These are phyloP conservation scores for Favolaschia claudopus DNA, from an alignment of 768 basidiomycete genomes.

Conservation along the genomic window DNA sequence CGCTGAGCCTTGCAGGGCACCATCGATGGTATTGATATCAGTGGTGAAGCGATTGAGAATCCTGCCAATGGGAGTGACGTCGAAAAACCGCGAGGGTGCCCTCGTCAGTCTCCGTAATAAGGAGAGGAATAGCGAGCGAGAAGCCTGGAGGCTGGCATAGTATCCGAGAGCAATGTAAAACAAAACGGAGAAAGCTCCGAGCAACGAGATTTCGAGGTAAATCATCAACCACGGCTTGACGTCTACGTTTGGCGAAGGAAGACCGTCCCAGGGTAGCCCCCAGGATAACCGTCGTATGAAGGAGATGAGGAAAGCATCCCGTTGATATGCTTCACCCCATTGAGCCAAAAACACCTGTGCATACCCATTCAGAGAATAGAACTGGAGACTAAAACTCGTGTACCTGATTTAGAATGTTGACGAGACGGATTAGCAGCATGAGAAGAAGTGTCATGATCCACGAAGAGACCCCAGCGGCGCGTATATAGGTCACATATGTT, in stretches of 20 bases:
- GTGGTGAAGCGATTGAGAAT: conserved; percentile 83
- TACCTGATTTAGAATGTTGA: conserved; percentile 68
- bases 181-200: conserved; percentile 61
- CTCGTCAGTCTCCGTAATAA: conserved; percentile 63
- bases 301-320: conserved; percentile 30
- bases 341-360: conserved; percentile 70
- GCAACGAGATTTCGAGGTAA: conserved; percentile 68
- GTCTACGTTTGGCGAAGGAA: conserved; percentile 66
- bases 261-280: conserved; percentile 50
- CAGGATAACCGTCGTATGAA: conserved; percentile 24
- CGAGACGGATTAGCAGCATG: conserved; percentile 60
- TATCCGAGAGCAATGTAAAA: conserved; percentile 69
- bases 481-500: conserved; percentile 71
- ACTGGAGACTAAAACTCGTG: conserved; percentile 4
- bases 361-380: conserved; percentile 1
- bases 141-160: conserved; percentile 73
- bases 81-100: conserved; percentile 76
- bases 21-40: conserved; percentile 80
- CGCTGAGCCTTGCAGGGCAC: conserved; percentile 63
- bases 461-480: conserved; percentile 61
- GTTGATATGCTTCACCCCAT: conserved; percentile 74
- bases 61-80: conserved; percentile 76
- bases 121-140: conserved; percentile 62
- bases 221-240: conserved; percentile 73
- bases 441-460: conserved; percentile 63